Evolutionary conservation across 192 early-diverging fungal species (phyloP).

Genomic region (Mortierella claussenii): DNA sequence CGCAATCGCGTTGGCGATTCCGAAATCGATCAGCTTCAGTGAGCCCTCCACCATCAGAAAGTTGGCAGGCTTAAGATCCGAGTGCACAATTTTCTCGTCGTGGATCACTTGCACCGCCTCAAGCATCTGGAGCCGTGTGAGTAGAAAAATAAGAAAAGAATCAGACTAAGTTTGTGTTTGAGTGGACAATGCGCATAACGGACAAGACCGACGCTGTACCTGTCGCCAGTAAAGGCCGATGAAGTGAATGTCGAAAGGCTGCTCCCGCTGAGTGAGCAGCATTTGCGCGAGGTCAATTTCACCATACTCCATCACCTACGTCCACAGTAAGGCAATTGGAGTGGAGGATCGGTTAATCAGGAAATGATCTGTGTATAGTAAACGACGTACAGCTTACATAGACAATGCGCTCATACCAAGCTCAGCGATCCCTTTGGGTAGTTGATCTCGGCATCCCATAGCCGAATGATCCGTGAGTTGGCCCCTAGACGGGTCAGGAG

Average conservation of each 20-base stretch:
- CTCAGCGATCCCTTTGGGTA: slow-evolving; percentile 65
- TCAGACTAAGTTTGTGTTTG: neutral
- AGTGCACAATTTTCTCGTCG: slow-evolving; percentile 88
- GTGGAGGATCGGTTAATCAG: neutral
- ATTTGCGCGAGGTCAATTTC: slow-evolving; percentile 85
- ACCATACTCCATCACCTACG: slow-evolving; percentile 85
- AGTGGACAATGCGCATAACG: neutral
- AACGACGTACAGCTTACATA: neutral
- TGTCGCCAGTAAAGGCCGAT: slow-evolving; percentile 90
- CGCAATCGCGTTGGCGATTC: slow-evolving; percentile 93
- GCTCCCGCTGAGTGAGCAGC: slow-evolving; percentile 58
- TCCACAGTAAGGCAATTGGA: neutral
- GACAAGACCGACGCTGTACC: slow-evolving; percentile 54
- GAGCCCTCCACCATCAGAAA: slow-evolving; percentile 88
- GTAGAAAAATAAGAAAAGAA: neutral
- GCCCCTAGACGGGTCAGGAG: slow-evolving; percentile 73
- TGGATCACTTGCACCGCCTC: slow-evolving; percentile 90
- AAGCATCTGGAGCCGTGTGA: slow-evolving; percentile 74
- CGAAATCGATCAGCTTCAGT: slow-evolving; percentile 97
- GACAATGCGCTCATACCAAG: slow-evolving; percentile 68
- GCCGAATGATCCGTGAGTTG: slow-evolving; percentile 80
- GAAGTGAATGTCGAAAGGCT: slow-evolving; percentile 74
- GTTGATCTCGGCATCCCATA: slow-evolving; percentile 82
- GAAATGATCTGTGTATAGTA: neutral
- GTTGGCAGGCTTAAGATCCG: slow-evolving; percentile 96